phyloP scores from a whole-genome alignment of 1,284 basidiomycete species.

The Fomitopsis schrenkii region DNA sequence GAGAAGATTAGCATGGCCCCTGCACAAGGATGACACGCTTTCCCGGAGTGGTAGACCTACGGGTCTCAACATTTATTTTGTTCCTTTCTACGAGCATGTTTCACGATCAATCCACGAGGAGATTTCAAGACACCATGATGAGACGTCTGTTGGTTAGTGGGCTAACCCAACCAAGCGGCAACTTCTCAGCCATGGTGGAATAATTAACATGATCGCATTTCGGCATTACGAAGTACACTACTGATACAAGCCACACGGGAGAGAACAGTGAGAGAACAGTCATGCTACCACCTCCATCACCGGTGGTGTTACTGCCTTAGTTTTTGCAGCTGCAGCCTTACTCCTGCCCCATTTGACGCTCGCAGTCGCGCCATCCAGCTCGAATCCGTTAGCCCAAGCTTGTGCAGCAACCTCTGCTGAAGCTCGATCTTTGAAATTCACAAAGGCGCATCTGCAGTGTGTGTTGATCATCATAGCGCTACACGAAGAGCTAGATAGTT shows the following conservation, averaged over 20 bases:
- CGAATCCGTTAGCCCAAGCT: constrained; percentile 84
- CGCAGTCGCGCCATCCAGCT: constrained; percentile 75
- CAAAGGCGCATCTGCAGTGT: constrained; percentile 81
- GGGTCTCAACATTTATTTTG: constrained; percentile 20
- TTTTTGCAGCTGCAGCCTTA: constrained; percentile 29
- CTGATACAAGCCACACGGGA: neutral
- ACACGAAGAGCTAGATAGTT: neutral
- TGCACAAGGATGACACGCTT: constrained; percentile 23
- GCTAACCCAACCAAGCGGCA: too few relatives aligned
- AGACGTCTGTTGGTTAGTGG: too few relatives aligned
- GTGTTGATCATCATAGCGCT: constrained; percentile 3
- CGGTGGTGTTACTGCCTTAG: constrained; percentile 7
- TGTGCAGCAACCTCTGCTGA: constrained; percentile 85
- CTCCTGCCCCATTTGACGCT: constrained; percentile 87
- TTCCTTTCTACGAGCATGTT: neutral
- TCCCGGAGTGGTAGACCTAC: constrained; percentile 22
- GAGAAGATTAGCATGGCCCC: constrained; percentile 23
- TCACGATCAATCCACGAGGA: neutral
- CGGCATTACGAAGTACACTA: constrained; percentile 1
- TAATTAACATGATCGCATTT: neutral
- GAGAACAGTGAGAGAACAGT: neutral
- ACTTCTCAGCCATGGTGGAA: too few relatives aligned
- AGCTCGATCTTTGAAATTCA: constrained; percentile 84
- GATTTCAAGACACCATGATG: too few relatives aligned
- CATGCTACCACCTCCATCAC: constrained; percentile 6